Percentiles rank a stretch among this genome's conserved stretches.
Evolutionary conservation across 225 moss, liverwort and hornwort genomes (phyloP).

Genomic region (Ulota crispa): DNA sequence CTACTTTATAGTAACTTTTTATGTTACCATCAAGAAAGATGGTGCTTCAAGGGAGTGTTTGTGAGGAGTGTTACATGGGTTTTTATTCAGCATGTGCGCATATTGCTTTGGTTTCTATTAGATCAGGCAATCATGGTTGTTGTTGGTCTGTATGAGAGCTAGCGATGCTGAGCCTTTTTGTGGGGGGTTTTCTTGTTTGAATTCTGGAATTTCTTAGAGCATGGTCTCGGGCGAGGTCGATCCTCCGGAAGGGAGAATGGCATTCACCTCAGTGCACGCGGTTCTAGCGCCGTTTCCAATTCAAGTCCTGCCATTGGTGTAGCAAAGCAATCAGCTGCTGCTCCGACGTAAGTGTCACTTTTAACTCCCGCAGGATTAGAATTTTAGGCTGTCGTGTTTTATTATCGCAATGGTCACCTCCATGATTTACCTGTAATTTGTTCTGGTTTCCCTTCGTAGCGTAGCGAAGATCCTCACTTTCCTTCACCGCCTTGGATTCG

Average conservation of each 20-base stretch:
- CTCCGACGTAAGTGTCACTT: slow-evolving; percentile 33
- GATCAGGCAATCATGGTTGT: neutral
- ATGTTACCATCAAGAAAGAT: neutral
- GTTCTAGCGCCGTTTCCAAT: slow-evolving; percentile 36
- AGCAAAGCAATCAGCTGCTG: slow-evolving; percentile 34
- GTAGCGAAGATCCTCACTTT: neutral
- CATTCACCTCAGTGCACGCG: slow-evolving; percentile 46
- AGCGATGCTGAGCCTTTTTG: neutral
- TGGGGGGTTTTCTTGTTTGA: neutral
- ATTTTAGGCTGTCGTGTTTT: neutral
- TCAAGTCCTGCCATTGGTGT: slow-evolving; percentile 31
- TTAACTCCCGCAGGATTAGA: neutral
- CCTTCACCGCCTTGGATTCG: neutral
- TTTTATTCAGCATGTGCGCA: neutral
- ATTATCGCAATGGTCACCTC: neutral
- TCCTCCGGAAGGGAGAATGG: slow-evolving; percentile 61
- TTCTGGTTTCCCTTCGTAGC: neutral
- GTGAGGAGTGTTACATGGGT: neutral
- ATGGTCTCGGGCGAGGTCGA: slow-evolving; percentile 59
- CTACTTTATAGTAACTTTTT: too few species aligned
- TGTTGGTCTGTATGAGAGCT: neutral
- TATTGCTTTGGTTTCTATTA: neutral
- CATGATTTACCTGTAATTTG: neutral
- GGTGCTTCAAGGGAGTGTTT: neutral
- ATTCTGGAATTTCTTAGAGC: slow-evolving; percentile 36